Base-by-base conservation (phyloP, 169 alveolate genomes). In the Eimeria mitis region DNA sequence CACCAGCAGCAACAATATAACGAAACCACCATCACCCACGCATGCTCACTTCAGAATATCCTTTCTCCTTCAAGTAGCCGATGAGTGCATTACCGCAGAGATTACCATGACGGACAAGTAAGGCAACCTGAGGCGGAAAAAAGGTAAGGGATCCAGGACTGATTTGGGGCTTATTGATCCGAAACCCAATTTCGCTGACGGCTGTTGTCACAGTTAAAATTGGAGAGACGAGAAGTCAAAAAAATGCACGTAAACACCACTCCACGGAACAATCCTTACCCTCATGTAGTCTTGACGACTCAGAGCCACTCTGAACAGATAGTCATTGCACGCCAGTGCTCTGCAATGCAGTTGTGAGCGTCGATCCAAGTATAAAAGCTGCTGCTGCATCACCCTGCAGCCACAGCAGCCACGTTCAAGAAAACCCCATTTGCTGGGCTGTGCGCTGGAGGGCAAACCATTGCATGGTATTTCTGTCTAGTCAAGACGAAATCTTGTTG, bases 61-160 rank as follows among this genome's bases (percentile, higher is more conserved):
- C 98, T 85, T 97, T 96, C 90, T 96, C 96, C 96, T 98, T 97
- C 68, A 98, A 95, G 91, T 98, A 98, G 49, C 98, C 97, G 68
- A 97, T 97, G 73, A 97, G 95, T 59, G 97, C 94, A 79, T 97
- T 97, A 76, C 99, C 99, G 85, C 97, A 95, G 44, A 98, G 94
- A 34, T 97, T 95, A 14, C 97, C 98, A 56, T 85, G 16, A 16
- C 94, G 92, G 34, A 95, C 91, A 52, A 44, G 71, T 52, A 76
- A 71, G 31, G 94, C 96, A 28, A 94, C 89, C 96, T 94, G 89
- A 54, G 25, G 73, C 11, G 37, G 76, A 37, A 42, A 52, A 25
- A 37, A 21, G 52, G 40, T 19, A n/a, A n/a, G 11, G 14, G 16
- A 1, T 37, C n/a, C 54, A 16, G n/a, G 25, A 4, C 1, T 63